Evolutionary conservation across 257 asterid genomes (phyloP).

Genomic region (Cynanchum wilfordii): DNA sequence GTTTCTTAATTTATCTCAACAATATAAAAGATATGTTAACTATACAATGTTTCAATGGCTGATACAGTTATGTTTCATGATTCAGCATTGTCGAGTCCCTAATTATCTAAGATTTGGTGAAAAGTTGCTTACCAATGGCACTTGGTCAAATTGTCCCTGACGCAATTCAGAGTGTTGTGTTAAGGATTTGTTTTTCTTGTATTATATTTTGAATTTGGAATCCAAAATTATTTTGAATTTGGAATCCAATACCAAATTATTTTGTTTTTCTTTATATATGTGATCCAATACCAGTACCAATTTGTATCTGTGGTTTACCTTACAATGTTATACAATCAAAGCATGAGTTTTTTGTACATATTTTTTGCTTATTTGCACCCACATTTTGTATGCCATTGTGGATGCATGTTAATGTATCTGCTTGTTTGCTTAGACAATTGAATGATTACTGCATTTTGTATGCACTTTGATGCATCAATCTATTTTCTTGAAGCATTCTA

Average conservation of each 20-base stretch:
- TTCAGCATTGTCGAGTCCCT: background rate
- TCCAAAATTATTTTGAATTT: background rate
- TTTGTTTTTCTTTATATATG: background rate
- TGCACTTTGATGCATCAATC: background rate
- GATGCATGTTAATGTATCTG: background rate
- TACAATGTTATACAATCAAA: background rate
- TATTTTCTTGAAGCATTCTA: background rate
- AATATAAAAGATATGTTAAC: background rate
- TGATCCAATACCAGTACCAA: background rate
- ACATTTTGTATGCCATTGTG: background rate
- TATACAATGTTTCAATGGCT: background rate
- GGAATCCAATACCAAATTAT: background rate
- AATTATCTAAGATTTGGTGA: background rate
- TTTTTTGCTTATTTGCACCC: background rate
- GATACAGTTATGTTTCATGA: background rate
- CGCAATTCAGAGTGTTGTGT: too few relatives aligned
- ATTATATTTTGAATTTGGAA: background rate
- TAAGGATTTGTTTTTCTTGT: background rate
- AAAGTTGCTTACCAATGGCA: background rate
- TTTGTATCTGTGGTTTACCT: background rate
- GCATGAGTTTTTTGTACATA: background rate
- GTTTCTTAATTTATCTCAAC: background rate
- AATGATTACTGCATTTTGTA: background rate
- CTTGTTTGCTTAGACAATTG: background rate
- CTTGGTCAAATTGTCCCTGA: background rate